Evolutionary conservation across 331 rosid genomes (phyloP).

Genomic region (Telfairia occidentalis): DNA sequence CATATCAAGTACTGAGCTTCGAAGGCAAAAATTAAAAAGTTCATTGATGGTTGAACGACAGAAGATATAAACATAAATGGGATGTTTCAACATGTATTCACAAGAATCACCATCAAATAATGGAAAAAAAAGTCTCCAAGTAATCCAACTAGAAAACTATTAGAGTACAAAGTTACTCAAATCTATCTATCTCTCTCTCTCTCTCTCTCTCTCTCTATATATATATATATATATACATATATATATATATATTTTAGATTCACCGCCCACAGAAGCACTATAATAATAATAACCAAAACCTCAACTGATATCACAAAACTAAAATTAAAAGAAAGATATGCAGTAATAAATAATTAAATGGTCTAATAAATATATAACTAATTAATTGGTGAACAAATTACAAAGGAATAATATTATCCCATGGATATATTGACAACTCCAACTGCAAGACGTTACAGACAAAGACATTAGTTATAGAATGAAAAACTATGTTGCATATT

Average conservation of each 20-base stretch:
- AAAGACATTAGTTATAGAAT: background rate
- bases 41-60: background rate
- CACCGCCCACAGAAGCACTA: too few species aligned
- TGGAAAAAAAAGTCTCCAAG: background rate
- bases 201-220: too few species aligned
- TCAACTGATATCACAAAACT: background rate
- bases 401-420: background rate
- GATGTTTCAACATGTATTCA: background rate
- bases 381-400: background rate
- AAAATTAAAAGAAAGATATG: background rate
- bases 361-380: too few species aligned
- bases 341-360: conserved; percentile 1
- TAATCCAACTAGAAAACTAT: background rate
- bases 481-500: background rate
- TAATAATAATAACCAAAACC: background rate
- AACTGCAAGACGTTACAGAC: background rate
- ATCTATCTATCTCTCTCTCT: too few species aligned
- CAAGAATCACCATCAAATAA: background rate
- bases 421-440: background rate
- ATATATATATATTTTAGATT: too few species aligned
- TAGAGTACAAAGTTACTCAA: background rate
- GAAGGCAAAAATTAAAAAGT: background rate
- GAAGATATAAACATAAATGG: background rate
- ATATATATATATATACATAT: too few species aligned
- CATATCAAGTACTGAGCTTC: background rate